Evolutionary conservation across 148 eudicot genomes (phyloP), one percentile per base, ranked within the genome.

Genomic region (Cornus suecica): DNA sequence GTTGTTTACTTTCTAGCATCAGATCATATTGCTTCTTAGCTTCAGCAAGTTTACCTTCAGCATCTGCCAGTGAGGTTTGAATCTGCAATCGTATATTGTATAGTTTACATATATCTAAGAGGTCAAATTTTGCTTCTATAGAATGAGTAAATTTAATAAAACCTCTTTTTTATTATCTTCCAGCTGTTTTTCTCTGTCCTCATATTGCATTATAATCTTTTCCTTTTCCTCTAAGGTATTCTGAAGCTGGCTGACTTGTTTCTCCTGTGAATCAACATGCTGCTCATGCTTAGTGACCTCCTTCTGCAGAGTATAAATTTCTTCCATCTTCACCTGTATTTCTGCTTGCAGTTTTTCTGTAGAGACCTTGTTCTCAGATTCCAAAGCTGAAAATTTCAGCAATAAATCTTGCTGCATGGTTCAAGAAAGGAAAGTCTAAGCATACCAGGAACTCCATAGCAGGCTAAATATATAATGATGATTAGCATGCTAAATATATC

Each of bases 1-100:
- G 81, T 64, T 91, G 94, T 84, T 95, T 92, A 69, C 87, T 87
- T 42, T 90, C 97, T 79, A 95, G 88, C 97, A 92, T 91, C 76
- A 83, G 82, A 84, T 92, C 89, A 73, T 92, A 87, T 71, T 92
- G 92, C 82, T 88, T 86, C 85, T 86, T 92, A 69, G 94, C 91
- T 79, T 95, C 97, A 29, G 80, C 79, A 73, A 91, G 89, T 85
- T 88, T 95, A 71, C 73, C 83, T 78, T 92, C 97, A 78, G 96
- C 84, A 71, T 85, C 77, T 14, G 68, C 80, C 77, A 95, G 77
- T 24, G 80, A 83, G 56, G 72, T 81, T 81, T 87, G 85, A 69
- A 88, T 77, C 99, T 95, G 86, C 69, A 79, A 67, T 69, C 60
- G 77, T 68, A 68, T 74, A 24, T 68, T 58, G 69, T 8, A 68